Evolutionary conservation across 306 rosid species (phyloP).

Genomic region (Lathyrus tuberosus): DNA sequence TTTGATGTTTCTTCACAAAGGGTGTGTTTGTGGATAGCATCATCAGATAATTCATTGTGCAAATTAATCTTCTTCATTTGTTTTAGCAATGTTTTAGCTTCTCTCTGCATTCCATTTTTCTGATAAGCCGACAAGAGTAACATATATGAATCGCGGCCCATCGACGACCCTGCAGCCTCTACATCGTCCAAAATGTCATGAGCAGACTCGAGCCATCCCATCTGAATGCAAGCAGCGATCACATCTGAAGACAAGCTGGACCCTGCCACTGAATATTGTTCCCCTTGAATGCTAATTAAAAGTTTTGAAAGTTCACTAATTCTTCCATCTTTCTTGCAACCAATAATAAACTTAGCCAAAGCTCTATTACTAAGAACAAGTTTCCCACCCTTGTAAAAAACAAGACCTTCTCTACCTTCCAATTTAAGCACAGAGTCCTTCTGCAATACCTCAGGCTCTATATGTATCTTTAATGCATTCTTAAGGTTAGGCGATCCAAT

Average conservation of each 20-base stretch:
- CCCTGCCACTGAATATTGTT: constrained; percentile 52
- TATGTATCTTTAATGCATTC: constrained; percentile 58
- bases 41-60: constrained; percentile 39
- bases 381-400: constrained; percentile 60
- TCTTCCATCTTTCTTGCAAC: constrained; percentile 54
- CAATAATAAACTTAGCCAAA: constrained; percentile 62
- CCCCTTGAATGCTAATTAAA: constrained; percentile 56
- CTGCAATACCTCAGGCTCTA: constrained; percentile 65
- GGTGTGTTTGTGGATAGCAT: constrained; percentile 41
- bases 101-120: constrained; percentile 59
- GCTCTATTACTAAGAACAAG: constrained; percentile 66
- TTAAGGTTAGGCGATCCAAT: constrained; percentile 71
- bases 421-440: constrained; percentile 70
- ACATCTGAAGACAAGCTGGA: constrained; percentile 60
- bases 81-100: constrained; percentile 69
- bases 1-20: constrained; percentile 27
- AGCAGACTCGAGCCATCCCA: constrained; percentile 89
- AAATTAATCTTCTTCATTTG: constrained; percentile 59
- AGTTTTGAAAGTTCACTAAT: constrained; percentile 68
- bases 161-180: constrained; percentile 53
- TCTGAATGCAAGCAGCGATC: constrained; percentile 64
- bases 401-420: constrained; percentile 63
- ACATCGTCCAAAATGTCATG: constrained; percentile 87
- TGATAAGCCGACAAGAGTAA: constrained; percentile 66
- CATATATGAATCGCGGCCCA: constrained; percentile 44